Evolutionary conservation across 169 alveolate species (phyloP).

Genomic region (Eimeria maxima): DNA sequence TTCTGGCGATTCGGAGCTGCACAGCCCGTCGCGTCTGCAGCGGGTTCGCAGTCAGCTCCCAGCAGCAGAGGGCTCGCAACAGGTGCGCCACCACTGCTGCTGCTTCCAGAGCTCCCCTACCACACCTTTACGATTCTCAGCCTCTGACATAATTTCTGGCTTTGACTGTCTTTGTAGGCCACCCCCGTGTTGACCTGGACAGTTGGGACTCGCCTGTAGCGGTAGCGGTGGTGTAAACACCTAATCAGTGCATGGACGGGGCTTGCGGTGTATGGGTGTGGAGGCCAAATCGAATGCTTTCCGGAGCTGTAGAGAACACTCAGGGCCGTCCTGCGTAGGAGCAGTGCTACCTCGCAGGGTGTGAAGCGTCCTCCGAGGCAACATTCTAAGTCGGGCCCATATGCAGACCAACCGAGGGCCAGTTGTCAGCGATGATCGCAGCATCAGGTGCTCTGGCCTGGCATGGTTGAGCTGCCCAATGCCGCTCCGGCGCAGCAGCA

Average conservation of each 20-base stretch:
- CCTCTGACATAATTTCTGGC: neutral
- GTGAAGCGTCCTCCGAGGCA: conserved; percentile 46
- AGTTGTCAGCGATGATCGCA: conserved; percentile 15
- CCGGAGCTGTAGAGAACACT: neutral
- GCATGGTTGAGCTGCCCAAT: conserved; percentile 40
- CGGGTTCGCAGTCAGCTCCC: neutral
- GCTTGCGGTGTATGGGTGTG: neutral
- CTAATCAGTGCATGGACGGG: neutral
- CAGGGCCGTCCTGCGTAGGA: conserved; percentile 70
- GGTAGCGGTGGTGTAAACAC: neutral
- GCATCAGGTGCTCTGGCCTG: conserved; percentile 42
- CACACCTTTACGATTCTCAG: neutral
- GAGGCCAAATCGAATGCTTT: conserved; percentile 35
- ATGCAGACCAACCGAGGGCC: conserved; percentile 14
- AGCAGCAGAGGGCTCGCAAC: neutral
- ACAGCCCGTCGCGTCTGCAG: conserved; percentile 6
- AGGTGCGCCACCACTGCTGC: neutral
- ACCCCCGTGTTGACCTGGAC: neutral
- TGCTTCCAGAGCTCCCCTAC: neutral
- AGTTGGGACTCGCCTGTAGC: conserved; percentile 1
- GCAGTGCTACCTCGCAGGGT: conserved; percentile 51
- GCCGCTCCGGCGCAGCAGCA: conserved; percentile 43
- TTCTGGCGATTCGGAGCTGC: neutral
- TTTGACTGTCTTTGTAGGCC: neutral
- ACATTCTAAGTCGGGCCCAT: conserved; percentile 22